These are phyloP conservation scores for Paecilomyces dactylethromorphus DNA, from an alignment of 2,329 filamentous ascomycete species.

Conservation along the genomic window DNA sequence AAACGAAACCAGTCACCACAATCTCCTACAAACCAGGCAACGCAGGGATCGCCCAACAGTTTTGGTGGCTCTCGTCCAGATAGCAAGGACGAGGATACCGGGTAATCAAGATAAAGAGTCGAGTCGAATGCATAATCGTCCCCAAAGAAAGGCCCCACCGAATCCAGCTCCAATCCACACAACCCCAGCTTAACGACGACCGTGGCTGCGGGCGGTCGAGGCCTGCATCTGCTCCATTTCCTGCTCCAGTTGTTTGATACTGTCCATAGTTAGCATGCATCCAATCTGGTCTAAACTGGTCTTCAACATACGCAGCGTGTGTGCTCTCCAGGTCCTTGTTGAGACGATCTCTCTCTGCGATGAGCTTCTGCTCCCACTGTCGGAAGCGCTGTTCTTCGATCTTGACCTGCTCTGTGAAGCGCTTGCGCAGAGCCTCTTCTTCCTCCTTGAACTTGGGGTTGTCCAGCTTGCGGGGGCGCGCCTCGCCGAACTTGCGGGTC, in stretches of 20 bases:
- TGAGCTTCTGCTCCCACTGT: slow-evolving; percentile 99
- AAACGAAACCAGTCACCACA: slow-evolving; percentile 23
- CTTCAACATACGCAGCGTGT: slow-evolving; percentile 61
- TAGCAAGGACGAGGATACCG: slow-evolving; percentile 25
- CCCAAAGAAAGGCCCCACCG: neutral
- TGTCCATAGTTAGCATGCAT: slow-evolving; percentile 24
- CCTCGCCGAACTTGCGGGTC: slow-evolving; percentile 98
- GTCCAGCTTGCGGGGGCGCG: slow-evolving; percentile 92
- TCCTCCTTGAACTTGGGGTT: slow-evolving; percentile 99
- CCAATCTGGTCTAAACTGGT: neutral
- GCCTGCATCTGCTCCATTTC: slow-evolving; percentile 94
- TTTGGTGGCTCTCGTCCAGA: slow-evolving; percentile 22
- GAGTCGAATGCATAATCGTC: slow-evolving; percentile 17
- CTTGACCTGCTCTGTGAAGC: slow-evolving; percentile 99
- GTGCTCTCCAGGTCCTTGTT: slow-evolving; percentile 99
- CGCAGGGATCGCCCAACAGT: slow-evolving; percentile 10
- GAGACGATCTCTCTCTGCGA: slow-evolving; percentile 93
- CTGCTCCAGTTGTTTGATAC: slow-evolving; percentile 57
- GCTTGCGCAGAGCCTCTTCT: slow-evolving; percentile 95
- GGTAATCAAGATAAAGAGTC: slow-evolving; percentile 29
- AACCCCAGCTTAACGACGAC: slow-evolving; percentile 62
- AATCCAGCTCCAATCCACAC: slow-evolving; percentile 1
- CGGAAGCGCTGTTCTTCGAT: slow-evolving; percentile 98
- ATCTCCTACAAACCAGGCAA: slow-evolving; percentile 3
- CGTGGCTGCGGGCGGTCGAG: slow-evolving; percentile 81